These are phyloP conservation scores for Blepharisma japonicum DNA, from an alignment of 73 alveolate species.

Conservation along the genomic window DNA sequence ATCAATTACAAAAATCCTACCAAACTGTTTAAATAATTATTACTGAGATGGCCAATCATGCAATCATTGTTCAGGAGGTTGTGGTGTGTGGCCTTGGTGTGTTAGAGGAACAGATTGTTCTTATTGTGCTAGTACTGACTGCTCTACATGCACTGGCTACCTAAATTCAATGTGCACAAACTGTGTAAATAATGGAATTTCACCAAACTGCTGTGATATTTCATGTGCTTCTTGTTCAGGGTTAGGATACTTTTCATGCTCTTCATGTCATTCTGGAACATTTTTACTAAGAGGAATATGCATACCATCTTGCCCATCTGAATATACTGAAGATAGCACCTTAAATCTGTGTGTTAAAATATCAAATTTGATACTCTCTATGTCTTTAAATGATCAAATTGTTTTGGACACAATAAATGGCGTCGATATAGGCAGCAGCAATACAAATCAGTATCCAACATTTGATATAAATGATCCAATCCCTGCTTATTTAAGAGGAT, in stretches of 20 bases:
- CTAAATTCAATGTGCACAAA: background rate
- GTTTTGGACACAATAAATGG: too few species aligned
- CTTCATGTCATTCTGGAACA: too few species aligned
- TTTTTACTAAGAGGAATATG: too few species aligned
- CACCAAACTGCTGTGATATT: background rate
- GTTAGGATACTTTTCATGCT: background rate
- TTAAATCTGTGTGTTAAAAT: too few species aligned
- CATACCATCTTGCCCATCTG: too few species aligned
- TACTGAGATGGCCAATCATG: constrained; percentile 8
- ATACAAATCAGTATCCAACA: background rate
- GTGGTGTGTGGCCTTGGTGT: constrained; percentile 27
- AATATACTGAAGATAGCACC: too few species aligned
- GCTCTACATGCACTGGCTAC: background rate
- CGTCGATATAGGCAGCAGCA: background rate
- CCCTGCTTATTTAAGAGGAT: background rate
- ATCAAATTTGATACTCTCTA: too few species aligned
- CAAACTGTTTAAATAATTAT: background rate
- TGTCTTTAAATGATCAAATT: too few species aligned
- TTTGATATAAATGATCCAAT: constrained; percentile 4
- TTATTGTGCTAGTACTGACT: background rate
- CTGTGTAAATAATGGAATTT: background rate
- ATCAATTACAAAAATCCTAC: background rate
- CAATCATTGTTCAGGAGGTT: background rate
- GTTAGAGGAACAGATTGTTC: constrained; percentile 5
- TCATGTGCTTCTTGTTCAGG: background rate